A percentile compares a stretch with the other conserved stretches of the same genome.
Evolutionary conservation across 257 asterid genomes (phyloP).

Genomic region (Solanum rostratum): DNA sequence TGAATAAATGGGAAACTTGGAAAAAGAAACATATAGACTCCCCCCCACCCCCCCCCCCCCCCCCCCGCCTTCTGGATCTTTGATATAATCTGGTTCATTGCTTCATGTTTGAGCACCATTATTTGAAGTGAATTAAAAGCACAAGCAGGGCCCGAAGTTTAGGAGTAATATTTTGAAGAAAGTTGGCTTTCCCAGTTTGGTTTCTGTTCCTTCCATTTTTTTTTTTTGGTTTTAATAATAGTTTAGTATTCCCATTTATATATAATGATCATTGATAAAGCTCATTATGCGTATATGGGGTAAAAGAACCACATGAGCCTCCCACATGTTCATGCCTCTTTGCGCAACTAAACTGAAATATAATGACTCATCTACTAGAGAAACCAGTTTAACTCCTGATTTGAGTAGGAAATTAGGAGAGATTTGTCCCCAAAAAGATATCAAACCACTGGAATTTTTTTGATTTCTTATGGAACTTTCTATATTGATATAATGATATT

Average conservation of each 20-base stretch:
- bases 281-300: background rate
- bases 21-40: conserved; percentile 16
- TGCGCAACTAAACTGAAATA: background rate
- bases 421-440: background rate
- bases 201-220: background rate
- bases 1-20: background rate
- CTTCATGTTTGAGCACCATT: too few relatives aligned
- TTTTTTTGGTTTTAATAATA: background rate
- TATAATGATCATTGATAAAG: background rate
- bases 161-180: background rate
- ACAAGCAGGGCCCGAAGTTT: background rate
- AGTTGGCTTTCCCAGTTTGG: background rate
- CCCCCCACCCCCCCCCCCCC: too few relatives aligned
- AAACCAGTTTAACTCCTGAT: background rate
- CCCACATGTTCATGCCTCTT: background rate
- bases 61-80: conserved; percentile 60
- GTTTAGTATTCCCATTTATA: background rate
- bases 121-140: too few relatives aligned
- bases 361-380: background rate
- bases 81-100: background rate
- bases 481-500: background rate
- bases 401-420: background rate
- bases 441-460: background rate
- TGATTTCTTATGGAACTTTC: background rate
- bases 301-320: background rate